Evolutionary conservation across 257 asterid genomes (phyloP), one percentile per base, ranked within the genome.

Genomic region (Rauvolfia tetraphylla): DNA sequence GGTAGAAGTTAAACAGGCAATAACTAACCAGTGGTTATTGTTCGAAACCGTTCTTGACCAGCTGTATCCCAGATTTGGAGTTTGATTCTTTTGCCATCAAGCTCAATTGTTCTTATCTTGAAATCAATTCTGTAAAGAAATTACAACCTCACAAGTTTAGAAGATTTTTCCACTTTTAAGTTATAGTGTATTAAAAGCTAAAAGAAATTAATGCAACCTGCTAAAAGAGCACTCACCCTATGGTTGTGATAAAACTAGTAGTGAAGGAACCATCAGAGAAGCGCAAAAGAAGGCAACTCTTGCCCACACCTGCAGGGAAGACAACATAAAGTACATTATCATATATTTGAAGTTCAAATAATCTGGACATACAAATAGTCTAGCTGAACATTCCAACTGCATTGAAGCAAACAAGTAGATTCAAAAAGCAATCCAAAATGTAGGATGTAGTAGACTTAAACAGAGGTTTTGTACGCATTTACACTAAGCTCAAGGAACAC

Each of bases 61-160:
- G 88, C 84, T 70, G 88, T 81, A 56, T 84, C 85, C 86, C 88
- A 84, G 63, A 84, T 84, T 72, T 84, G 86, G 69, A 84, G 85
- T 59, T 84, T 84, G 75, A 81, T 82, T 15, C 88, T 78, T 71
- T 84, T 81, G n/a, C 80, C 78, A 10, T 84, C 85, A 42, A 84
- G 87, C 79, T 84, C 87, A 79, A 81, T 81, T 34, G 88, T 81
- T 72, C 86, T 78, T 63, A 84, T 84, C 62, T 84, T 81, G 67
- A 81, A 81, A 77, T 81, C 84, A 48, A 81, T 79, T 58, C 85
- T 79, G 73, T 57, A 27, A 72, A 69, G 29, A 23, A 44, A 54
- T 34, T 34, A 36, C 12, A 38, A 36, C 51, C 7, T 22, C 51
- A 38, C 15, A 3, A 67, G 2, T 38, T 38, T 14, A 38, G 20